phyloP scores from a whole-genome alignment of 805 yeast species.

The Lachancea kluyveri region DNA sequence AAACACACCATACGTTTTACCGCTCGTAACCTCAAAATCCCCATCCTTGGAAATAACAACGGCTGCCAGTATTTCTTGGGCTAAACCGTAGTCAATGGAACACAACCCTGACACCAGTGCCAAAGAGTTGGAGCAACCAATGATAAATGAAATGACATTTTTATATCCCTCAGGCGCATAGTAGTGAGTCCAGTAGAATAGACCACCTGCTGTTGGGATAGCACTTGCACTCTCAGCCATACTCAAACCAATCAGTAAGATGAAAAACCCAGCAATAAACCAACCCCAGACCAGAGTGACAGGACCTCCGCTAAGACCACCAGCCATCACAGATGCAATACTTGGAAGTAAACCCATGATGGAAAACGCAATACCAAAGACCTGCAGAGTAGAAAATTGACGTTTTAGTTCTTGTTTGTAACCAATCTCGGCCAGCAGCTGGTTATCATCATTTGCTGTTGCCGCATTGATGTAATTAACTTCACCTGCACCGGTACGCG shows the following conservation, averaged over 20 bases:
- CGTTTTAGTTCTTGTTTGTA: constrained; percentile 64
- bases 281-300: constrained; percentile 61
- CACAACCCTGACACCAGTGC: constrained; percentile 54
- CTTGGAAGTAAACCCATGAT: too few relatives aligned
- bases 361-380: constrained; percentile 68
- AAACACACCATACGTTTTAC: constrained; percentile 50
- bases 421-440: constrained; percentile 44
- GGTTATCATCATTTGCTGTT: constrained; percentile 18
- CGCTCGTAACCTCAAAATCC: constrained; percentile 41
- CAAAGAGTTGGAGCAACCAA: constrained; percentile 53
- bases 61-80: constrained; percentile 46
- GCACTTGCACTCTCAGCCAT: constrained; percentile 54
- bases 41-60: constrained; percentile 41
- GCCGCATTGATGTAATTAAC: constrained; percentile 17
- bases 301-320: constrained; percentile 49
- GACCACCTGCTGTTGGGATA: constrained; percentile 60
- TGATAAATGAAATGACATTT: constrained; percentile 44
- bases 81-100: constrained; percentile 61
- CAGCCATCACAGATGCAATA: constrained; percentile 42
- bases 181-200: constrained; percentile 52
- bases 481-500: constrained; percentile 14
- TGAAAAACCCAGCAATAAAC: constrained; percentile 43
- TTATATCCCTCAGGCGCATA: constrained; percentile 44
- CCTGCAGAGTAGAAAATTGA: constrained; percentile 53
- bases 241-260: constrained; percentile 43